Conservation (phyloP, 768 basidiomycete species). For the Guyanaporus albipodus region DNA sequence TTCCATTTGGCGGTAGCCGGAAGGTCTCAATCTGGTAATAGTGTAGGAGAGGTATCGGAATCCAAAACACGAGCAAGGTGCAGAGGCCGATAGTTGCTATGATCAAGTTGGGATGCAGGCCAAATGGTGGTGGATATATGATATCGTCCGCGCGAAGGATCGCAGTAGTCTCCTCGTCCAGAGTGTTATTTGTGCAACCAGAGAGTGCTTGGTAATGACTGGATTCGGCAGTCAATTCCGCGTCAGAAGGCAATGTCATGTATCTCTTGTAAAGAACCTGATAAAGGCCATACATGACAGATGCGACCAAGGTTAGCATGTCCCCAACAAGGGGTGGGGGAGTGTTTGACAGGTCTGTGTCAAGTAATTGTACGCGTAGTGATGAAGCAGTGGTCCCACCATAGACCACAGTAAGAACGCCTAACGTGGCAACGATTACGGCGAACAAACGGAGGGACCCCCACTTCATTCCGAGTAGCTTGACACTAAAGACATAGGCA, state of each 20-base stretch:
- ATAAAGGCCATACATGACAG: slow-evolving; percentile 70
- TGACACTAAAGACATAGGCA: slow-evolving; percentile 82
- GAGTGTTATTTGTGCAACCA: slow-evolving; percentile 31
- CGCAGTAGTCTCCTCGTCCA: slow-evolving; percentile 19
- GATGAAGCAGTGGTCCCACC: slow-evolving; percentile 48
- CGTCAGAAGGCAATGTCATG: slow-evolving; percentile 64
- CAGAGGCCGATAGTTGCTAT: slow-evolving; percentile 77
- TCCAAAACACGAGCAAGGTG: slow-evolving; percentile 73
- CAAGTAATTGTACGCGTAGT: slow-evolving; percentile 15
- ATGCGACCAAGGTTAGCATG: slow-evolving; percentile 65
- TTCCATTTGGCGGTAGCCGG: slow-evolving; percentile 50
- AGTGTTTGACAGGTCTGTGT: slow-evolving; percentile 17
- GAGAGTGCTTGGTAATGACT: slow-evolving; percentile 44
- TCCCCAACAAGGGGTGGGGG: slow-evolving; percentile 67
- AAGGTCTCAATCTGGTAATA: slow-evolving; percentile 63
- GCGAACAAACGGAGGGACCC: slow-evolving; percentile 60
- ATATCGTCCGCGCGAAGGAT: slow-evolving; percentile 28
- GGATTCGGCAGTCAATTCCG: slow-evolving; percentile 42
- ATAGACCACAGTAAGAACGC: slow-evolving; percentile 79
- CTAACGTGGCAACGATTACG: slow-evolving; percentile 75
- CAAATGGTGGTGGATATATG: slow-evolving; percentile 68
- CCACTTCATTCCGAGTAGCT: slow-evolving; percentile 61
- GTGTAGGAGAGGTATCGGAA: slow-evolving; percentile 74
- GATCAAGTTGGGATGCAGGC: slow-evolving; percentile 78
- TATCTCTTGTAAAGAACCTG: slow-evolving; percentile 85